phyloP scores from a whole-genome alignment of 73 alveolate species.

The Tetrahymena borealis region DNA sequence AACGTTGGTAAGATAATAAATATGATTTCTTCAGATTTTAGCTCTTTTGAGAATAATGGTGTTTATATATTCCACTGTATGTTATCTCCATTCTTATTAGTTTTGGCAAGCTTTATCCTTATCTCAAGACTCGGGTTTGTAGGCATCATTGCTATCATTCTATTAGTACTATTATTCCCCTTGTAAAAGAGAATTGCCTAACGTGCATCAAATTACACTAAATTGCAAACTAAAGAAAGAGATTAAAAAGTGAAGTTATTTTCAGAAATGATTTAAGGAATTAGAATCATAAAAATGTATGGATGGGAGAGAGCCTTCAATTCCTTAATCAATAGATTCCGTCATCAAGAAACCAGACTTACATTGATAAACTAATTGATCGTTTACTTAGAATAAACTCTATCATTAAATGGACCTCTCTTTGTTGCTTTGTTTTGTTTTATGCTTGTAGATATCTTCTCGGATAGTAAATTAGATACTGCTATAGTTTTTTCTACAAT shows the following conservation, averaged over 20 bases:
- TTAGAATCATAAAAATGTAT: slow-evolving; percentile 38
- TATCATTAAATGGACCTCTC: slow-evolving; percentile 16
- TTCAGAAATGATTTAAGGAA: slow-evolving; percentile 38
- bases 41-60: slow-evolving; percentile 24
- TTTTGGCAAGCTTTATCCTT: neutral
- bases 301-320: slow-evolving; percentile 46
- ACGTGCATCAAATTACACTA: neutral
- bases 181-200: neutral
- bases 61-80: slow-evolving; percentile 13
- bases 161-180: slow-evolving; percentile 16
- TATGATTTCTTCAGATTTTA: slow-evolving; percentile 20
- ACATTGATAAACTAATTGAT: neutral
- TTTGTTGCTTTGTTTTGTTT: slow-evolving; percentile 26
- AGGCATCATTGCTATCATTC: slow-evolving; percentile 16
- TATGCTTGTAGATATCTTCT: slow-evolving; percentile 10
- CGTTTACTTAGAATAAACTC: slow-evolving; percentile 4
- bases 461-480: neutral
- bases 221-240: neutral
- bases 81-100: slow-evolving; percentile 5
- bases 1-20: slow-evolving; percentile 25
- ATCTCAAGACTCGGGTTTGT: slow-evolving; percentile 21
- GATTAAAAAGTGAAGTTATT: slow-evolving; percentile 21
- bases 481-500: slow-evolving; percentile 14
- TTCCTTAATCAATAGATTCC: neutral
- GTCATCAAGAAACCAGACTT: slow-evolving; percentile 6